Conservation (phyloP, 2,329 filamentous ascomycete species). For the Colletotrichum lentis region DNA sequence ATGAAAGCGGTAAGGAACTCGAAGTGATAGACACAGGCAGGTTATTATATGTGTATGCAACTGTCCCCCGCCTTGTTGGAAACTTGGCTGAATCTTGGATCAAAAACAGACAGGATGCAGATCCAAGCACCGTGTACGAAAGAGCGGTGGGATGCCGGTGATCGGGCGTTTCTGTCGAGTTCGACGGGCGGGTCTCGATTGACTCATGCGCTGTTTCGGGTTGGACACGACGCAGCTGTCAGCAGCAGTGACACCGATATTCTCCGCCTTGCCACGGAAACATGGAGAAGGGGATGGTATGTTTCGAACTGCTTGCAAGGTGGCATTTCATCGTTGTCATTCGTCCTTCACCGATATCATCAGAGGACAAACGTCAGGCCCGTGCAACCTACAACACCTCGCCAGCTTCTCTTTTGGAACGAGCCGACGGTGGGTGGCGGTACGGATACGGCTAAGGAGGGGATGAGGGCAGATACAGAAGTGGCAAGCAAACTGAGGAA, state of each 20-base stretch:
- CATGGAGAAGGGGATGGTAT: neutral
- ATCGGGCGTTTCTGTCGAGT: conserved; percentile 35
- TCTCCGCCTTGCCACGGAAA: neutral
- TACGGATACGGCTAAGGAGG: neutral
- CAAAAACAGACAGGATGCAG: neutral
- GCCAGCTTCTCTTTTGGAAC: neutral
- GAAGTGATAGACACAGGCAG: neutral
- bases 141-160: conserved; percentile 31
- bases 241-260: neutral
- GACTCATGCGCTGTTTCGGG: conserved; percentile 22
- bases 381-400: neutral
- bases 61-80: neutral
- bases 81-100: neutral
- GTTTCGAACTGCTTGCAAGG: neutral
- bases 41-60: conserved; percentile 7
- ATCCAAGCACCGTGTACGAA: conserved; percentile 18
- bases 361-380: neutral
- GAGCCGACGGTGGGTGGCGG: neutral
- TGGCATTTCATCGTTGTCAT: neutral
- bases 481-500: neutral
- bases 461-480: neutral
- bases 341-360: neutral
- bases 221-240: conserved; percentile 1
- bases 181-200: conserved; percentile 35
- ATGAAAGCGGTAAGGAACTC: neutral